Percentiles rank a stretch among this genome's conserved stretches.
phyloP scores from a whole-genome alignment of 805 yeast genomes.

The Debaryomyces hansenii region DNA sequence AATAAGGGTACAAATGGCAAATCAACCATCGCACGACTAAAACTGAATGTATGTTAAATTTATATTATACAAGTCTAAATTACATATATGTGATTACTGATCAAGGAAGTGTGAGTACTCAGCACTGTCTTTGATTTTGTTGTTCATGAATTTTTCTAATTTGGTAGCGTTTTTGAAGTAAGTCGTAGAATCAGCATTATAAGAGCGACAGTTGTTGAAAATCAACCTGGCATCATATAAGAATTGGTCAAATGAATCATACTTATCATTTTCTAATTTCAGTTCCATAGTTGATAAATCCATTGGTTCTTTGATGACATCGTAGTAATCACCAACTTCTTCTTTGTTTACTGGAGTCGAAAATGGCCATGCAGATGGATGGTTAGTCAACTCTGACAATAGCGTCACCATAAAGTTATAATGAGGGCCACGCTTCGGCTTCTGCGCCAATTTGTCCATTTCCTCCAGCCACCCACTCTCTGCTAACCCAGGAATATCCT shows the following conservation, averaged over 20 bases:
- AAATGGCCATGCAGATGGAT: slow-evolving; percentile 98
- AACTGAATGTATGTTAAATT: neutral
- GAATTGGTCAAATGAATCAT: slow-evolving; percentile 87
- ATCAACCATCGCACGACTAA: neutral
- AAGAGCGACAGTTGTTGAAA: slow-evolving; percentile 87
- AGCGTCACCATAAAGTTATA: slow-evolving; percentile 90
- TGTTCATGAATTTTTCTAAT: slow-evolving; percentile 82
- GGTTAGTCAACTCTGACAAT: slow-evolving; percentile 84
- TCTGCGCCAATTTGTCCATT: slow-evolving; percentile 94
- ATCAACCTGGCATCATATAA: slow-evolving; percentile 83
- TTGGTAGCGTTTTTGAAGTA: slow-evolving; percentile 94
- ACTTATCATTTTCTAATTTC: slow-evolving; percentile 87
- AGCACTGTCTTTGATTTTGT: slow-evolving; percentile 84
- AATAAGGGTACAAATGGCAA: too few species aligned
- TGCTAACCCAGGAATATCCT: slow-evolving; percentile 79
- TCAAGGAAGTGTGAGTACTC: slow-evolving; percentile 86
- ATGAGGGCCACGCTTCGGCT: slow-evolving; percentile 93
- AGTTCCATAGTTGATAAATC: slow-evolving; percentile 94
- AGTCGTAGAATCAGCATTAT: slow-evolving; percentile 92
- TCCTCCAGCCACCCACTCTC: slow-evolving; percentile 99
- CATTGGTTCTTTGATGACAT: slow-evolving; percentile 97
- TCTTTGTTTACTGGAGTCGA: slow-evolving; percentile 88
- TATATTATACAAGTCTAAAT: slow-evolving; percentile 3
- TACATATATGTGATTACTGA: neutral
- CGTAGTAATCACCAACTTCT: slow-evolving; percentile 95